Conservation (phyloP, 2,329 filamentous ascomycete genomes). For the Calonectria naviculata region DNA sequence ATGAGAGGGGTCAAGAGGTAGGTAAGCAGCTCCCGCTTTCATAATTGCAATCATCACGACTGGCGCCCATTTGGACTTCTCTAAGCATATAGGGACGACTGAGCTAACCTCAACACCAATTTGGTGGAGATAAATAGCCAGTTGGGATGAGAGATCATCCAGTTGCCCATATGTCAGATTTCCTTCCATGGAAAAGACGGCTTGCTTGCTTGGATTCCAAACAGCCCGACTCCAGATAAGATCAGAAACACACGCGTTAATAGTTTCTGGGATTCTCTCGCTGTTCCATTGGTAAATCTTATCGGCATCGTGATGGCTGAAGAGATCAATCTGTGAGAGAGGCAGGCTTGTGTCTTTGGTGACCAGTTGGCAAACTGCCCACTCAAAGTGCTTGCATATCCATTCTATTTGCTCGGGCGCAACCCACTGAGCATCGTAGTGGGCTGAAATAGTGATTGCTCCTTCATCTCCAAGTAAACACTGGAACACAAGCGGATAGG, state of each 20-base stretch:
- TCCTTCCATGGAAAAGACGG: conserved; percentile 30
- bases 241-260: neutral
- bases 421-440: conserved; percentile 2
- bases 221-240: conserved; percentile 16
- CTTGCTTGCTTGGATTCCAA: neutral
- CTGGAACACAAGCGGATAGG: conserved; percentile 1
- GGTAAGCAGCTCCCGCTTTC: conserved; percentile 35
- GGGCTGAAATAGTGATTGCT: neutral
- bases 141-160: neutral
- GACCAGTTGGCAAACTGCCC: neutral
- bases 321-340: conserved; percentile 5
- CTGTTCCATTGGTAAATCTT: neutral
- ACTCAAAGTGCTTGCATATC: neutral
- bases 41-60: conserved; percentile 37
- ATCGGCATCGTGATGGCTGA: neutral
- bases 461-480: conserved; percentile 5
- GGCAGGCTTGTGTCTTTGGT: neutral
- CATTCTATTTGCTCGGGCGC: neutral
- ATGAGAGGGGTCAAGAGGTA: conserved; percentile 37
- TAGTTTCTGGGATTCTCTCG: neutral
- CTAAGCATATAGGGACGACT: conserved; percentile 31
- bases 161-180: conserved; percentile 24
- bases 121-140: conserved; percentile 10
- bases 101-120: neutral
- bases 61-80: conserved; percentile 37